These are phyloP conservation scores for Fusarium armeniacum DNA, from an alignment of 2,329 filamentous ascomycete genomes.

Conservation along the genomic window DNA sequence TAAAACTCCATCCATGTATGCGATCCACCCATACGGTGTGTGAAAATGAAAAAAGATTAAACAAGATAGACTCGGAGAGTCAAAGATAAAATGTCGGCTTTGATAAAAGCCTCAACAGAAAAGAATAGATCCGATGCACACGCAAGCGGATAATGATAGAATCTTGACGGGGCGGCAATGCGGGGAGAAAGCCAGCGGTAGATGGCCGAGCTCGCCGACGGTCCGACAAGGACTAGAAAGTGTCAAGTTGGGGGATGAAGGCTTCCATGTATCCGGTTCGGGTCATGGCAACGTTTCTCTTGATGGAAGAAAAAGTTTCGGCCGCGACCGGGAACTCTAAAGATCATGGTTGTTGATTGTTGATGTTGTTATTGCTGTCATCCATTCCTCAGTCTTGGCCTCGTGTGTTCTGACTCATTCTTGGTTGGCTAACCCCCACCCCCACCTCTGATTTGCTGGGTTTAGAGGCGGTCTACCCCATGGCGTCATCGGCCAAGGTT, in stretches of 20 bases:
- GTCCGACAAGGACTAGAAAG: conserved; percentile 22
- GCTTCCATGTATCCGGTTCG: conserved; percentile 38
- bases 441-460: conserved; percentile 37
- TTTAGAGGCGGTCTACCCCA: conserved; percentile 24
- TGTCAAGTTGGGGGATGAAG: conserved; percentile 16
- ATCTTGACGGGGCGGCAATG: conserved; percentile 25
- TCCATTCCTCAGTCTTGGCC: conserved; percentile 30
- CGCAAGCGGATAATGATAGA: conserved; percentile 16
- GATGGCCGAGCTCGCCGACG: conserved; percentile 36
- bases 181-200: conserved; percentile 26
- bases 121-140: conserved; percentile 11
- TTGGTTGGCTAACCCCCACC: conserved; percentile 31
- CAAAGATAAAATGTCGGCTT: conserved; percentile 30
- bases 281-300: conserved; percentile 15
- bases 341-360: conserved; percentile 29
- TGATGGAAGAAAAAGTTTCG: conserved; percentile 17
- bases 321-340: conserved; percentile 39
- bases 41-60: conserved; percentile 33
- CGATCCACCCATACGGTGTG: conserved; percentile 26
- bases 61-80: conserved; percentile 15
- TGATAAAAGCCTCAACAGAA: conserved; percentile 29
- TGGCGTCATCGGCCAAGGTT: conserved; percentile 42
- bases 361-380: conserved; percentile 39
- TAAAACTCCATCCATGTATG: conserved; percentile 40
- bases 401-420: conserved; percentile 40